Conservation (phyloP, 2,329 filamentous ascomycete genomes). For the Ceratocystiopsis sp. region DNA sequence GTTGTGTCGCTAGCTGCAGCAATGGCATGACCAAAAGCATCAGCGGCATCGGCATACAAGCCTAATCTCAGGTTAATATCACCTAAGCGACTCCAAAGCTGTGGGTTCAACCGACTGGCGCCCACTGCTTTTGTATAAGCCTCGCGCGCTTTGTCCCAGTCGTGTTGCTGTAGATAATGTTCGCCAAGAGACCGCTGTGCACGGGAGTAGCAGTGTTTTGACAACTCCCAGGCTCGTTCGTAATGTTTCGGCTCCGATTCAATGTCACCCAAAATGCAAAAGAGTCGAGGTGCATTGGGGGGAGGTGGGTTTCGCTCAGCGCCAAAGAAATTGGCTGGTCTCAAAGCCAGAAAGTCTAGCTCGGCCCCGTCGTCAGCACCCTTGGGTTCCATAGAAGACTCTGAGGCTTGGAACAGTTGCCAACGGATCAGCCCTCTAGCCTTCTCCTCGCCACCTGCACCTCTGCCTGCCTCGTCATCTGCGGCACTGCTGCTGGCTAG, state of each 20-base stretch:
- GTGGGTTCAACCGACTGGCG: conserved; percentile 65
- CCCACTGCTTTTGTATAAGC: conserved; percentile 64
- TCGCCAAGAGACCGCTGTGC: conserved; percentile 80
- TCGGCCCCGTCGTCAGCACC: conserved; percentile 32
- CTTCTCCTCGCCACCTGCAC: conserved; percentile 54
- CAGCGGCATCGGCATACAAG: conserved; percentile 60
- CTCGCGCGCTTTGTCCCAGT: conserved; percentile 52
- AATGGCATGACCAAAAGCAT: conserved; percentile 71
- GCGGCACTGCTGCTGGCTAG: conserved; percentile 46
- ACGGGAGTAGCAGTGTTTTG: conserved; percentile 61
- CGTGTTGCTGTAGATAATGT: conserved; percentile 48
- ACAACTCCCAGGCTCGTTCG: conserved; percentile 75
- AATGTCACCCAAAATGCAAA: conserved; percentile 87
- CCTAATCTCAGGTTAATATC: conserved; percentile 70
- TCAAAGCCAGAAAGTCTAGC: conserved; percentile 40
- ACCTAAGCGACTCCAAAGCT: conserved; percentile 79
- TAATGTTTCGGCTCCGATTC: conserved; percentile 61
- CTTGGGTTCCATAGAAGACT: conserved; percentile 12
- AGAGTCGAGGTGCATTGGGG: conserved; percentile 68
- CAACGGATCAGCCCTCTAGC: conserved; percentile 60
- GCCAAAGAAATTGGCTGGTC: conserved; percentile 35
- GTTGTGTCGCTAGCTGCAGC: conserved; percentile 39
- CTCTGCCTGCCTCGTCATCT: conserved; percentile 37
- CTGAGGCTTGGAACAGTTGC: conserved; percentile 57
- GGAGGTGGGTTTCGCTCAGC: conserved; percentile 54